Evolutionary conservation across 257 asterid species (phyloP).

Genomic region (Solanum tacnaense): DNA sequence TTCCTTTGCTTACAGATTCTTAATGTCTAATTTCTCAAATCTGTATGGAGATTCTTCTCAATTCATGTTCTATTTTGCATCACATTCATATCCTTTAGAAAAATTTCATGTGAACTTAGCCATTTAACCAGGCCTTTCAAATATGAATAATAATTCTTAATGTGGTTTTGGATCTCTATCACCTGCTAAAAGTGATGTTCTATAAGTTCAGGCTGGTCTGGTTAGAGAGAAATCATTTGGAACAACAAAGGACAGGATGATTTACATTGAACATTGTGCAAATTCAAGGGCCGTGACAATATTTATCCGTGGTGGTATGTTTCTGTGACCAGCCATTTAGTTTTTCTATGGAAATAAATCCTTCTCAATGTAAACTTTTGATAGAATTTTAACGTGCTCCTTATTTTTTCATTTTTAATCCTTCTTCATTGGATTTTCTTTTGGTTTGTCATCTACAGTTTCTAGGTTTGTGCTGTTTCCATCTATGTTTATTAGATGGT

Average conservation of each 20-base stretch:
- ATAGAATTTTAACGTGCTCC: neutral
- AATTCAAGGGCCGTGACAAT: constrained; percentile 88
- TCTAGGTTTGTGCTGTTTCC: neutral
- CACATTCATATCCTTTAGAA: neutral
- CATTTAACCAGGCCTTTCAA: neutral
- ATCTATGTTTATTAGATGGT: neutral
- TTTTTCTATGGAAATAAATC: neutral
- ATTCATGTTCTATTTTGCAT: neutral
- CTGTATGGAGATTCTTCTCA: neutral
- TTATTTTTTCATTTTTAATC: neutral
- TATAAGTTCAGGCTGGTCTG: constrained; percentile 61
- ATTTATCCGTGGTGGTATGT: constrained; percentile 91
- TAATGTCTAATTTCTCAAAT: neutral
- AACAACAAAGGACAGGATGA: constrained; percentile 91
- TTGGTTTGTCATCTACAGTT: neutral
- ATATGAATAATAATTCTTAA: neutral
- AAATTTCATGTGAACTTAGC: neutral
- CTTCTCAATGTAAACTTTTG: neutral
- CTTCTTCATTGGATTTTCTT: neutral
- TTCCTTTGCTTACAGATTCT: neutral
- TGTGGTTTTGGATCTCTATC: neutral
- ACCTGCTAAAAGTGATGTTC: neutral
- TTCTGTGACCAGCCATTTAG: neutral
- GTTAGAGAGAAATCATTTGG: constrained; percentile 88
- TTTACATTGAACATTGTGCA: constrained; percentile 95